These are phyloP conservation scores for Benincasa hispida DNA, from an alignment of 306 rosid genomes.

Conservation along the genomic window DNA sequence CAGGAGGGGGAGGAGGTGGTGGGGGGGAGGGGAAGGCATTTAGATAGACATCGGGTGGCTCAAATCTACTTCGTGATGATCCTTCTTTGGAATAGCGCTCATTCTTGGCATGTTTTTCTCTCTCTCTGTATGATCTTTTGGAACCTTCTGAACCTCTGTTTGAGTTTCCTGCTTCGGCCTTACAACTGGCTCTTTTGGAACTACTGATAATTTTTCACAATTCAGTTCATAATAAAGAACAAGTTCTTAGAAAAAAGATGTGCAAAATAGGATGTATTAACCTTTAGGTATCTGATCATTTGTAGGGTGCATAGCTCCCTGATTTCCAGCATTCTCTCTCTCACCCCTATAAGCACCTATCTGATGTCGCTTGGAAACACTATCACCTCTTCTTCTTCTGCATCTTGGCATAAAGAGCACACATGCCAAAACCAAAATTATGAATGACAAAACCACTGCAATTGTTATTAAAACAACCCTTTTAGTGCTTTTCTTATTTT, in stretches of 20 bases:
- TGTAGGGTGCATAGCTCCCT: conserved; percentile 33
- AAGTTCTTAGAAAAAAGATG: background rate
- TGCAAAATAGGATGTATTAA: conserved; percentile 2
- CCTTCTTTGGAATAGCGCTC: conserved; percentile 35
- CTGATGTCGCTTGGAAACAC: conserved; percentile 35
- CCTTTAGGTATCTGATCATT: conserved; percentile 53
- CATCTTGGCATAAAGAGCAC: conserved; percentile 53
- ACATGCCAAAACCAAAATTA: conserved; percentile 40
- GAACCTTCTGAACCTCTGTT: conserved; percentile 34
- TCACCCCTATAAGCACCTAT: conserved; percentile 55
- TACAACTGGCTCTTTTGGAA: conserved; percentile 33
- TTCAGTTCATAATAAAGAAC: background rate
- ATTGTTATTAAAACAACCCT: conserved; percentile 67
- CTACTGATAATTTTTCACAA: conserved; percentile 17
- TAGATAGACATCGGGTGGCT: conserved; percentile 24
- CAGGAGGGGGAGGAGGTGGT: conserved; percentile 28
- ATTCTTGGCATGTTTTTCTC: conserved; percentile 29
- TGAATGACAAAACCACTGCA: conserved; percentile 35
- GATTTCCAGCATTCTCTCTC: conserved; percentile 36
- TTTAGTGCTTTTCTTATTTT: conserved; percentile 29
- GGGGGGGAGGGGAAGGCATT: conserved; percentile 51
- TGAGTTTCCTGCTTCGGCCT: conserved; percentile 39
- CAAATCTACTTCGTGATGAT: conserved; percentile 37
- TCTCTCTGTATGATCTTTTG: conserved; percentile 37
- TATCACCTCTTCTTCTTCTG: conserved; percentile 31